Conservation (phyloP, 805 yeast species). For the Candida ipomoeae region DNA sequence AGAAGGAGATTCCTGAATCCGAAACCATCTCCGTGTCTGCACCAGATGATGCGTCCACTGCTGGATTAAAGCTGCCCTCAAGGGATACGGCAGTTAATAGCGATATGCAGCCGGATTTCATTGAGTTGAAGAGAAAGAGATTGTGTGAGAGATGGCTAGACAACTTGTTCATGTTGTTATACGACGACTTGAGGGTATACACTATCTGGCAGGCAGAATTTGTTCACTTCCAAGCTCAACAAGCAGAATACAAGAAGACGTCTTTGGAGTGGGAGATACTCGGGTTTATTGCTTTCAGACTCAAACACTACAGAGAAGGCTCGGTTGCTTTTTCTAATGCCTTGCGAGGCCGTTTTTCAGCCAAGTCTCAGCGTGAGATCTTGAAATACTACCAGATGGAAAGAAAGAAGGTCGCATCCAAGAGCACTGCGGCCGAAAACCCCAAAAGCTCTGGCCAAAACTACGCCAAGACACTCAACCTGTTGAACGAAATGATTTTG, state of each 20-base stretch:
- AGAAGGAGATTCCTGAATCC: not conserved
- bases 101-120: slow-evolving; percentile 17
- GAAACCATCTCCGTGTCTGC: slow-evolving; percentile 1
- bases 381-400: slow-evolving; percentile 61
- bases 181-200: slow-evolving; percentile 73
- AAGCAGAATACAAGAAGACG: slow-evolving; percentile 68
- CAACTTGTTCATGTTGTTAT: slow-evolving; percentile 61
- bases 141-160: slow-evolving; percentile 74
- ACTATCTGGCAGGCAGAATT: slow-evolving; percentile 93
- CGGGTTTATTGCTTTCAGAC: slow-evolving; percentile 79
- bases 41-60: slow-evolving; percentile 34
- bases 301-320: slow-evolving; percentile 86
- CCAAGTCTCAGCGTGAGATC: slow-evolving; percentile 71
- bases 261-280: slow-evolving; percentile 90
- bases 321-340: slow-evolving; percentile 77
- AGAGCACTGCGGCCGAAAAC: slow-evolving; percentile 12
- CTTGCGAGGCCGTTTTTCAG: slow-evolving; percentile 69
- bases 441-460: slow-evolving; percentile 23
- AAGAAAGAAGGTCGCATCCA: slow-evolving; percentile 32
- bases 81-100: slow-evolving; percentile 13
- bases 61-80: slow-evolving; percentile 36
- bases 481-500: slow-evolving; percentile 54
- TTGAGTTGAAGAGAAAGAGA: slow-evolving; percentile 58
- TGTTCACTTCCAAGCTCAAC: slow-evolving; percentile 85
- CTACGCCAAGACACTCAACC: slow-evolving; percentile 36